Evolutionary conservation across 2,329 filamentous ascomycete genomes (phyloP), one percentile per base, ranked within the genome.

Genomic region (Diatrype stigma): DNA sequence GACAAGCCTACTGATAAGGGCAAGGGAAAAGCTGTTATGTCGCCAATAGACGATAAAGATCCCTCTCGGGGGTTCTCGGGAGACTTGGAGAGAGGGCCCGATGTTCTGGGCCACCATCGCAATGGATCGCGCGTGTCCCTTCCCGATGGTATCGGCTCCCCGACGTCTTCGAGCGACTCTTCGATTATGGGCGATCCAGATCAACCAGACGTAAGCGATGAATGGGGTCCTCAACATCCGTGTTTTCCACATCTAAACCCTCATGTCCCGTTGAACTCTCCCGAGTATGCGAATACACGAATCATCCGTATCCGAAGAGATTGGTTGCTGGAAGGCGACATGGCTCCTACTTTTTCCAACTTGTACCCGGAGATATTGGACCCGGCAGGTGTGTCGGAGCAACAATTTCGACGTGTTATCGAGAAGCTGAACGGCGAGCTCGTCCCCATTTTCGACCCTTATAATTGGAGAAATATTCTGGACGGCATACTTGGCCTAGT

Each of bases 281-380:
- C 81, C 14, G 84, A 95, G 57, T 90, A 90, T 63, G 70, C 78
- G 44, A 84, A 78, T 6, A 99, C 94, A 2, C 86, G 93, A 51
- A 89, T 99, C 57, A 96, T 99, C 62, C 86, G 94, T 16, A 87
- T 99, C 56, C 85, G 86, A 51, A 82, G 94, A 40, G 94, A 99
- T 70, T 99, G 92, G 89, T 86, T 97, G 71, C 70, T 92, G 28
- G 82, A 86, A 54, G 94, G 93, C 34, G 94, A 99, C 68, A 74
- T 96, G 26, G 93, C 92, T 1, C 94, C 94, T 0, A 90, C 92
- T 0, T 97, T 95, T 66, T 94, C 90, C 16, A 96, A 97, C 62
- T 77, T 96, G 2, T 99, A 99, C 63, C 94, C 94, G 0, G 94
- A 99, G 66, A 96, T 99, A 51, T 76, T 99, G 7, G 92, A 96